These are phyloP conservation scores for Phytophthora fragariaefolia DNA, from an alignment of 352 stramenopile genomes.

Conservation along the genomic window DNA sequence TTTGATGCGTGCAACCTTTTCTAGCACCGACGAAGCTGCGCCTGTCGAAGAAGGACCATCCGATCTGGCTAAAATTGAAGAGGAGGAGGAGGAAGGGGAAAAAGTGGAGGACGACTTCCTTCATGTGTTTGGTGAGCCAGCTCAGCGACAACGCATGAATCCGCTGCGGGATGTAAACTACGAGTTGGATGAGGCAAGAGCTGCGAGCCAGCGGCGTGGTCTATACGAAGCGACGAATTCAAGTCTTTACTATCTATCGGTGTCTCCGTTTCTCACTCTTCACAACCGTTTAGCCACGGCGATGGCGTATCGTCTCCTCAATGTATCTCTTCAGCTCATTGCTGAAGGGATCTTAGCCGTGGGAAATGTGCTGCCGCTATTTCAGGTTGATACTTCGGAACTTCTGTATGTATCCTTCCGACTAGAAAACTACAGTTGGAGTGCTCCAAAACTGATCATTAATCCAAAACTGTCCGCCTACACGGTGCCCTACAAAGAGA, in stretches of 20 bases:
- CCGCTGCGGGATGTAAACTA: constrained; percentile 77
- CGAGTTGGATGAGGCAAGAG: constrained; percentile 81
- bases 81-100: constrained; percentile 69
- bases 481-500: constrained; percentile 82
- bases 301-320: constrained; percentile 86
- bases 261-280: constrained; percentile 84
- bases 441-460: constrained; percentile 76
- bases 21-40: constrained; percentile 56
- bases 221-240: constrained; percentile 88
- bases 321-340: constrained; percentile 83
- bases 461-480: constrained; percentile 77
- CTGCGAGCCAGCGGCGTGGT: constrained; percentile 74
- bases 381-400: constrained; percentile 75
- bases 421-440: constrained; percentile 91
- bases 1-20: constrained; percentile 86
- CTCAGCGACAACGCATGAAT: constrained; percentile 57
- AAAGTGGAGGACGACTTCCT: constrained; percentile 85
- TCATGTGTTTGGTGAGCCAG: constrained; percentile 70
- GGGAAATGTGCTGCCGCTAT: constrained; percentile 82
- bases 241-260: constrained; percentile 83
- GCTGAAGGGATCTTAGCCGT: constrained; percentile 87
- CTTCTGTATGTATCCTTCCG: constrained; percentile 85
- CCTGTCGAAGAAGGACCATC: constrained; percentile 24
- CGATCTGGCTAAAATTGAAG: constrained; percentile 45
- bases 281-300: constrained; percentile 85